Percentiles rank a stretch among this genome's conserved stretches.
Evolutionary conservation across 2,329 filamentous ascomycete genomes (phyloP).

Genomic region (Calonectria naviculata): DNA sequence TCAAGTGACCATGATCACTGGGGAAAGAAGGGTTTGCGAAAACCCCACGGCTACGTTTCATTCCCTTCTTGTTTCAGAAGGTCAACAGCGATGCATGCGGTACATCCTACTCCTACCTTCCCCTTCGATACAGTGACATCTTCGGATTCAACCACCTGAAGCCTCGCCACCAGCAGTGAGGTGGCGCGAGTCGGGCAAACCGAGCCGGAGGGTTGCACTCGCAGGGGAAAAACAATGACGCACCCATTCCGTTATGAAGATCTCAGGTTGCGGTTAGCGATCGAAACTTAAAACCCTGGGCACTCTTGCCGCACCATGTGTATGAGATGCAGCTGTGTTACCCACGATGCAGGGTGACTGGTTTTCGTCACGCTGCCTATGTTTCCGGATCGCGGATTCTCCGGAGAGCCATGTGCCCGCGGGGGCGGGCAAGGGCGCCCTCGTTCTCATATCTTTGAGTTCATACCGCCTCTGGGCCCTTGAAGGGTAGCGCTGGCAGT

Average conservation of each 20-base stretch:
- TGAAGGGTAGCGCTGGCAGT: conserved; percentile 14
- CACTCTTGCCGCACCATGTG: conserved; percentile 1
- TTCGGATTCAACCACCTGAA: background rate
- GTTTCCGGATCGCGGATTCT: conserved; percentile 16
- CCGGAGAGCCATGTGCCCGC: conserved; percentile 5
- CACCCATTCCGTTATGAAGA: background rate
- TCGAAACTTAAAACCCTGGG: conserved; percentile 6
- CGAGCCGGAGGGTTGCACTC: background rate
- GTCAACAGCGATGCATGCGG: background rate
- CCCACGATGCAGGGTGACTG: background rate
- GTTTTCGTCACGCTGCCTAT: conserved; percentile 3
- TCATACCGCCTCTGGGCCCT: background rate
- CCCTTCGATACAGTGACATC: background rate
- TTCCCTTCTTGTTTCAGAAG: background rate
- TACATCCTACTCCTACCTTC: background rate
- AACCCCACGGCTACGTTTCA: background rate
- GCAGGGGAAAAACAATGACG: background rate
- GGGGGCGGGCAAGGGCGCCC: background rate
- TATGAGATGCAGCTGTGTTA: conserved; percentile 6
- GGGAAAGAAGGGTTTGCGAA: background rate
- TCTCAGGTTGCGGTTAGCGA: conserved; percentile 1
- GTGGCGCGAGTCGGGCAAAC: background rate
- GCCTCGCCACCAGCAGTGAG: background rate
- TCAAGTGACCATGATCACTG: background rate
- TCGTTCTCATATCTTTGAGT: background rate